Evolutionary conservation across 129 eudicot genomes (phyloP).

Genomic region (Tagetes patula): DNA sequence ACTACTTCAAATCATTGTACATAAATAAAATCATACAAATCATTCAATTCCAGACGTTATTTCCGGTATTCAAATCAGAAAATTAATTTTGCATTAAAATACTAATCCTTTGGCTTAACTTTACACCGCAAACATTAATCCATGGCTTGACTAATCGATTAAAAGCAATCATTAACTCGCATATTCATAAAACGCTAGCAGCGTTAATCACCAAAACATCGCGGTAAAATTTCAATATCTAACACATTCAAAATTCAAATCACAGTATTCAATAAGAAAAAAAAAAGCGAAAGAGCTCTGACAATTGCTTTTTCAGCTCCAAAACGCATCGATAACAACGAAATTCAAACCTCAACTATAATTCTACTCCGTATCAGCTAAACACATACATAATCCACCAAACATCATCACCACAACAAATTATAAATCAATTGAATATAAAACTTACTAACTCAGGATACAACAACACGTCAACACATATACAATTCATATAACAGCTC

Average conservation of each 20-base stretch:
- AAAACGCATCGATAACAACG: background rate
- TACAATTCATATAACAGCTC: background rate
- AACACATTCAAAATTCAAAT: constrained; percentile 19
- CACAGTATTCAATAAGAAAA: background rate
- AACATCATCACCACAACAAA: background rate
- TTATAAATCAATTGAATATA: background rate
- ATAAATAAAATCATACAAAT: background rate
- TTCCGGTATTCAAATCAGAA: background rate
- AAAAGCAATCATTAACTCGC: background rate
- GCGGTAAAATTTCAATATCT: background rate
- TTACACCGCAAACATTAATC: background rate
- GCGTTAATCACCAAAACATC: background rate
- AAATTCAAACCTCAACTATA: background rate
- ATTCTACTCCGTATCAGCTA: background rate
- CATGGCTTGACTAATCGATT: background rate
- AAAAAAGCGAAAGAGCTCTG: background rate
- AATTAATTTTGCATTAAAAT: background rate
- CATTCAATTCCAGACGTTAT: background rate
- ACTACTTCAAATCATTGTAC: background rate
- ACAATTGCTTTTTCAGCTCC: background rate
- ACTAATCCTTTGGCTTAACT: constrained; percentile 7
- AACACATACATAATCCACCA: constrained; percentile 3
- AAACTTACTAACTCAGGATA: background rate
- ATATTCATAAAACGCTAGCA: background rate
- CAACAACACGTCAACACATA: background rate